phyloP scores from a whole-genome alignment of 108 stramenopile species.

The Aurantiochytrium sp. region DNA sequence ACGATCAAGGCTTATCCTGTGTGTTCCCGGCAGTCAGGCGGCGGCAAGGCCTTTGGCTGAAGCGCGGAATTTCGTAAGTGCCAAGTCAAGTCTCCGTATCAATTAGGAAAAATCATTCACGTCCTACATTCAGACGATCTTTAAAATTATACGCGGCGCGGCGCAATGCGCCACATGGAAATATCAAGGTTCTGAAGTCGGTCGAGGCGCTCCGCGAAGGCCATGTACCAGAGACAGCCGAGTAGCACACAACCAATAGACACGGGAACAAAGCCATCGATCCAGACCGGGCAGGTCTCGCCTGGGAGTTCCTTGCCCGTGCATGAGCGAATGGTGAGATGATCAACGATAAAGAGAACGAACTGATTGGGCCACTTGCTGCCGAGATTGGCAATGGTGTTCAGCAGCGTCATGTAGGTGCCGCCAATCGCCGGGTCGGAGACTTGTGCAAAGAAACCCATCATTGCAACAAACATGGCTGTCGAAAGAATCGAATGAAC shows the following conservation, averaged over 20 bases:
- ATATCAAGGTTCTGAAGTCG: neutral
- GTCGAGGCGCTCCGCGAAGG: neutral
- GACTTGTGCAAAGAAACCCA: conserved; percentile 91
- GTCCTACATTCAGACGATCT: no score
- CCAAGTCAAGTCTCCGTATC: no score
- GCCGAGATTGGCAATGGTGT: conserved; percentile 88
- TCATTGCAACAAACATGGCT: conserved; percentile 90
- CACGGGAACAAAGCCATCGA: neutral
- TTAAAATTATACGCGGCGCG: neutral
- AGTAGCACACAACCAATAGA: neutral
- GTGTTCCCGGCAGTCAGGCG: no score
- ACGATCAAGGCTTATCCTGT: no score
- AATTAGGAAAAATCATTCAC: no score
- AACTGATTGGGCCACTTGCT: conserved; percentile 79
- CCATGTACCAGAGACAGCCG: neutral
- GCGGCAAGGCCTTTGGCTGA: no score
- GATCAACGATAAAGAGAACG: conserved; percentile 50
- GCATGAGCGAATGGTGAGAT: neutral
- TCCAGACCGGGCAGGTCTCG: neutral
- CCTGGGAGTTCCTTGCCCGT: neutral
- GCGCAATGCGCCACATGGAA: neutral
- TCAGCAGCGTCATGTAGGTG: conserved; percentile 96
- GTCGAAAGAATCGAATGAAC: conserved; percentile 73
- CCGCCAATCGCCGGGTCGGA: conserved; percentile 97
- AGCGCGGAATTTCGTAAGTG: no score